phyloP scores from a whole-genome alignment of 2,329 filamentous ascomycete genomes.

The Fusarium algeriense region DNA sequence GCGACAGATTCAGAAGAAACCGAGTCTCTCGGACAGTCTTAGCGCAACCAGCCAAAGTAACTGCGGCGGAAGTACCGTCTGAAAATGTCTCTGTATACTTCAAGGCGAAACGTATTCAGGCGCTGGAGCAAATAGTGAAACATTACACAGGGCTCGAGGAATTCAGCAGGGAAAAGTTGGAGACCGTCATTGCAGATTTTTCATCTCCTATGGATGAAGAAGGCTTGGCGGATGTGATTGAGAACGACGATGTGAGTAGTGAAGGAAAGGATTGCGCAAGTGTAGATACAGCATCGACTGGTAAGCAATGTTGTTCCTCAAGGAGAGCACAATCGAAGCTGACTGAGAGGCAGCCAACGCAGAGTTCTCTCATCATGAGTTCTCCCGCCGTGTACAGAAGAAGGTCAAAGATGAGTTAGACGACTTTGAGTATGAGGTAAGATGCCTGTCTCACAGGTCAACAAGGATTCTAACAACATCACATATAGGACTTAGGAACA shows the following conservation, averaged over 20 bases:
- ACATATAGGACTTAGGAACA: conserved; percentile 9
- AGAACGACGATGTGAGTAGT: neutral
- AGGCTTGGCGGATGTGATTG: too few species aligned
- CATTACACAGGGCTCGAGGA: conserved; percentile 34
- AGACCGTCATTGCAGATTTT: conserved; percentile 6
- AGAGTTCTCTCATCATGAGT: conserved; percentile 32
- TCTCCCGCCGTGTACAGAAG: conserved; percentile 24
- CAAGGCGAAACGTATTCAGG: conserved; percentile 33
- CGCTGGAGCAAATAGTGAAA: conserved; percentile 34
- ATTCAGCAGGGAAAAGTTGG: conserved; percentile 17
- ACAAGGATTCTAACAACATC: neutral
- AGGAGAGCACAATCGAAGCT: neutral
- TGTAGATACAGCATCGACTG: neutral
- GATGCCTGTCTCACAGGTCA: neutral
- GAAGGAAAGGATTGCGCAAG: neutral
- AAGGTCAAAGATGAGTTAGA: conserved; percentile 19
- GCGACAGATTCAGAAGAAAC: conserved; percentile 25
- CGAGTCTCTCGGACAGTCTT: conserved; percentile 2
- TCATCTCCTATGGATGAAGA: neutral
- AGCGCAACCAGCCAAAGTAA: neutral
- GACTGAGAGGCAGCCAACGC: neutral
- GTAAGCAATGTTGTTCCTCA: neutral
- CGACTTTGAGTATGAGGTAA: conserved; percentile 11
- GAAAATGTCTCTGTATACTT: conserved; percentile 19
- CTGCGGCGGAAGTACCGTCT: neutral